Conservation (phyloP, 176 grass and related monocot species). For the Lolium multiflorum region DNA sequence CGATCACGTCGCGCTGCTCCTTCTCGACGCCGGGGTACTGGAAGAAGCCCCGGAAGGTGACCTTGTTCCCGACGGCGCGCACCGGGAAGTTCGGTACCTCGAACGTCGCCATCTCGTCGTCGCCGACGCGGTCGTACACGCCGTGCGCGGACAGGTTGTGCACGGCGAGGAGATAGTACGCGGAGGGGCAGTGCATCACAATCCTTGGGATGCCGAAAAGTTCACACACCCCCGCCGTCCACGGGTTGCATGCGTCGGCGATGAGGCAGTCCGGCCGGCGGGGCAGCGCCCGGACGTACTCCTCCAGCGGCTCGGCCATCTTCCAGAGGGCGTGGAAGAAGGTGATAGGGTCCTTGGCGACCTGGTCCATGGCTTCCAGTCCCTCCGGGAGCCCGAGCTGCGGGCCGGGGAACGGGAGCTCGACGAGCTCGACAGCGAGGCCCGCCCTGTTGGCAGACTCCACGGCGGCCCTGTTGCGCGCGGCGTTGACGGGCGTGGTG, state of each 20-base stretch:
- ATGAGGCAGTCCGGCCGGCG: conserved; percentile 32
- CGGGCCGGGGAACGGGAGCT: conserved; percentile 44
- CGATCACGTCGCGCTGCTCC: background rate
- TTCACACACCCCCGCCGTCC: conserved; percentile 22
- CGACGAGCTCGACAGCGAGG: conserved; percentile 49
- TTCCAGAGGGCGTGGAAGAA: too few species aligned
- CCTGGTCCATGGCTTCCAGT: conserved; percentile 16
- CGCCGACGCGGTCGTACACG: background rate
- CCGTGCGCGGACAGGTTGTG: conserved; percentile 20
- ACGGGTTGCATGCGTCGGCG: conserved; percentile 31
- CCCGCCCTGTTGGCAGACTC: background rate
- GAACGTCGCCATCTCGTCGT: conserved; percentile 22
- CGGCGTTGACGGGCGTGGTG: conserved; percentile 54
- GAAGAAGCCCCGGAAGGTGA: conserved; percentile 34
- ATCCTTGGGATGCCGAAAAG: too few species aligned
- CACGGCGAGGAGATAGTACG: too few species aligned
- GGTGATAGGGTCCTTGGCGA: too few species aligned
- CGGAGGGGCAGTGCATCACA: too few species aligned
- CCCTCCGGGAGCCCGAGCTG: conserved; percentile 48
- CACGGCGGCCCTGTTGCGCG: conserved; percentile 33
- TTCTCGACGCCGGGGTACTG: conserved; percentile 19
- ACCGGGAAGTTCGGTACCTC: conserved; percentile 44
- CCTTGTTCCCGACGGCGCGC: conserved; percentile 31
- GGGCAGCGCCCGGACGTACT: conserved; percentile 1
- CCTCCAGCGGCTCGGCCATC: conserved; percentile 21